Conservation (phyloP, 345 rosid species). For the Cardamine occulta region DNA sequence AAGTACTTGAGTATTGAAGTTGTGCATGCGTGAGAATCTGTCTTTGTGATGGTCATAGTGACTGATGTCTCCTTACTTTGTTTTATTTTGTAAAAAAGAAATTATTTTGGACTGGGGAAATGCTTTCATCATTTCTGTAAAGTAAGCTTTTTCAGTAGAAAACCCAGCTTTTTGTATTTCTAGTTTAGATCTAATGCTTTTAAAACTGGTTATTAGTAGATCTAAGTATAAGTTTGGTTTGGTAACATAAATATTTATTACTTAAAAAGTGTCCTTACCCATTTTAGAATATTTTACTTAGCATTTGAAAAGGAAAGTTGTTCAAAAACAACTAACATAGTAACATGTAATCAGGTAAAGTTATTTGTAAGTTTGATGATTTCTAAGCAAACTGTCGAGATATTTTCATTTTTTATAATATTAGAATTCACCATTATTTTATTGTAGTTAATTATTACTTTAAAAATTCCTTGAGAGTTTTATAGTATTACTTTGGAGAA, state of each 20-base stretch:
- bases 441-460: neutral
- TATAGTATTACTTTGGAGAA: neutral
- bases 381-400: conserved; percentile 25
- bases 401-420: neutral
- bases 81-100: neutral
- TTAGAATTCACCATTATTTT: neutral
- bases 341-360: conserved; percentile 21
- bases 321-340: conserved; percentile 15
- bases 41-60: conserved; percentile 35
- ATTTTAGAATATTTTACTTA: neutral
- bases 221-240: neutral
- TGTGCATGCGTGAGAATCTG: conserved; percentile 37
- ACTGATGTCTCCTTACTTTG: conserved; percentile 25
- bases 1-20: conserved; percentile 54
- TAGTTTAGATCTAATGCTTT: conserved; percentile 41
- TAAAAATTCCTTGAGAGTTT: conserved; percentile 5
- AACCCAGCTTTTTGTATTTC: conserved; percentile 15
- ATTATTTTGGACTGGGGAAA: neutral
- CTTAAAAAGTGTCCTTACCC: conserved; percentile 4
- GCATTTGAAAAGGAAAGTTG: neutral
- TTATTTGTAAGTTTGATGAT: conserved; percentile 9
- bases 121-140: conserved; percentile 37
- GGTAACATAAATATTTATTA: neutral
- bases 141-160: conserved; percentile 37
- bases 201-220: neutral